Base-by-base conservation (phyloP, 1,284 basidiomycete species). In the Malassezia yamatoensis region DNA sequence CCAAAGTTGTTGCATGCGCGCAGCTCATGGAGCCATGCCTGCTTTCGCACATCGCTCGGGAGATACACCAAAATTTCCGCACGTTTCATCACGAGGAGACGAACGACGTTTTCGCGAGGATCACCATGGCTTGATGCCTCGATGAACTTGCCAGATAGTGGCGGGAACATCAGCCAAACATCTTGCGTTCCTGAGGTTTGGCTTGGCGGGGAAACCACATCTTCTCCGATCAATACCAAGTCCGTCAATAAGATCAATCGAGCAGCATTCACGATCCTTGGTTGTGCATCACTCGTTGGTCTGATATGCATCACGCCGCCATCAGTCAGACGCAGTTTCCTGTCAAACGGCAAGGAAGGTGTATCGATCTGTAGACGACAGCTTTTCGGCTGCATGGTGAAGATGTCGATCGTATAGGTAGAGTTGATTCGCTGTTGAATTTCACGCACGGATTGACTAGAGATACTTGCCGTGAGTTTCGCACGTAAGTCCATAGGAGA, bases 91-190 rank as follows among this genome's bases (percentile, higher is more conserved):
- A 98, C 83, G 33, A 82, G 82, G 16, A 98, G 80, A 45, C 86
- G 83, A 39, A 96, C 67, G 8, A 81, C 80, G 62, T 83, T 82
- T 62, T 81, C 81, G 51, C 9, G 66, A 63, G 8, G 68, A 52
- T 16, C 65, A 61, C 7, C 58, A 46, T 51, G 96, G 78, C 68
- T 96, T 90, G 20, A 33, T 9, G 40, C 34, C n/a, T 58, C 50
- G 16, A 58, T n/a, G 40, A 58, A 58, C 75, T 96, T 96, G 5
- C 90, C 91, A 8, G 94, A 86, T 49, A 99, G 78, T 3, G 94
- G 94, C 18, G 94, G 94, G 78, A 94, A 99, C 61, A 86, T 83
- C 49, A 99, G 78, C 84, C 86, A 89, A 84, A 94, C 87, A 71
- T 96, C 90, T 16, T 52, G 49, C 24, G n/a, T 12, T 15, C 24